phyloP scores from a whole-genome alignment of 345 rosid species.

The Citrus maxima region DNA sequence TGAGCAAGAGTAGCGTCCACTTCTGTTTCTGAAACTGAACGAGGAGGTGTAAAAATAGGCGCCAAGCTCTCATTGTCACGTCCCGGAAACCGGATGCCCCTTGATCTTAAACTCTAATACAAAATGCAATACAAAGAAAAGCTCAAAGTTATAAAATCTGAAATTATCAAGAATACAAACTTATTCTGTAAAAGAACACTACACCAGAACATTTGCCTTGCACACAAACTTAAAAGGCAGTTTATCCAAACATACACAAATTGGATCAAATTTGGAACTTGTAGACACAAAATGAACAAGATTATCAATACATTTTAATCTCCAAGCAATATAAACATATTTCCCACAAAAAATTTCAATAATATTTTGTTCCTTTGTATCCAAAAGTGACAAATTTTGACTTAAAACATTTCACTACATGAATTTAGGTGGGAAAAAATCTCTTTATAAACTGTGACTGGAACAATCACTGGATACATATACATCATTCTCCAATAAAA shows the following conservation, averaged over 20 bases:
- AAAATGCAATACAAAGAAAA: constrained; percentile 15
- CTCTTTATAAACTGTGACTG: not conserved
- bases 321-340: not conserved
- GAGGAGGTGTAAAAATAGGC: constrained; percentile 93
- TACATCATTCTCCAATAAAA: not conserved
- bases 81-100: constrained; percentile 96
- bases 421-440: not conserved
- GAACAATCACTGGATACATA: not conserved
- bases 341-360: not conserved
- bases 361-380: not conserved
- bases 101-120: constrained; percentile 68
- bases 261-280: not conserved
- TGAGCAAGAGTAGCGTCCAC: constrained; percentile 44
- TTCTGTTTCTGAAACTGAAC: constrained; percentile 62
- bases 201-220: not conserved
- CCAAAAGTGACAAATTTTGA: not conserved
- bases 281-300: not conserved
- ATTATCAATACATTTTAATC: no score
- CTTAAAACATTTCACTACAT: not conserved
- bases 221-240: not conserved
- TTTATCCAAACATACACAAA: not conserved
- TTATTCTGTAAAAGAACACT: not conserved
- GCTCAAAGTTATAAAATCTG: not conserved
- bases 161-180: not conserved
- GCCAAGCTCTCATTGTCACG: constrained; percentile 93